Percentiles rank a stretch among this genome's conserved stretches.
These are phyloP conservation scores for Prunus mira DNA, from an alignment of 306 rosid genomes.

Conservation along the genomic window DNA sequence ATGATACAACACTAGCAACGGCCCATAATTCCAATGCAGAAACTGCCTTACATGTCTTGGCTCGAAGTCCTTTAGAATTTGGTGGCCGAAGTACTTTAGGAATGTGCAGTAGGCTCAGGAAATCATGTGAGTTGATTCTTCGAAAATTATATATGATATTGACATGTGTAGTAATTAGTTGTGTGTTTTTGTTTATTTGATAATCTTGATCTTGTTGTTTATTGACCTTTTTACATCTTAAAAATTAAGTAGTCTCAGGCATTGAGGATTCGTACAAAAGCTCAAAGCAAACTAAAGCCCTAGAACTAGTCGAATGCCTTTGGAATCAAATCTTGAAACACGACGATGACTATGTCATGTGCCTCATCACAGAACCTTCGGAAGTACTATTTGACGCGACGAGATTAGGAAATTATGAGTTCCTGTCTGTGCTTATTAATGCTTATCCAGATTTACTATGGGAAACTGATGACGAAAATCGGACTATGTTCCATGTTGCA, in stretches of 20 bases:
- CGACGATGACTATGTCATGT: not conserved
- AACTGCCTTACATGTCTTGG: conserved; percentile 26
- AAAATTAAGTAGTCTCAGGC: not conserved
- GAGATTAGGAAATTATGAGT: conserved; percentile 26
- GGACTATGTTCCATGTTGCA: conserved; percentile 25
- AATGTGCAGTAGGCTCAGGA: conserved; percentile 3
- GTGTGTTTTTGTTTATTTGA: not conserved
- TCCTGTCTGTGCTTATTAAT: conserved; percentile 17
- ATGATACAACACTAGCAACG: conserved; percentile 1
- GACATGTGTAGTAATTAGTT: not conserved
- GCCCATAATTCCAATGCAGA: not conserved
- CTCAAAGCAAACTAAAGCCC: conserved; percentile 10
- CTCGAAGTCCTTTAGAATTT: conserved; percentile 12
- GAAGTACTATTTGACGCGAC: conserved; percentile 21
- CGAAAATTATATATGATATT: not conserved
- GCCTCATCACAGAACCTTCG: not conserved
- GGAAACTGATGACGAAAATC: conserved; percentile 10
- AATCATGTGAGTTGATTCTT: conserved; percentile 4
- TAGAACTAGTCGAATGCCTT: conserved; percentile 7
- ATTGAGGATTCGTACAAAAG: not conserved
- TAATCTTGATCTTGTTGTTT: not conserved
- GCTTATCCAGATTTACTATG: conserved; percentile 20
- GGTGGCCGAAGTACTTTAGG: not conserved
- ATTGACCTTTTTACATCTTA: not conserved
- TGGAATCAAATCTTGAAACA: conserved; percentile 6